Evolutionary conservation across 148 eudicot species (phyloP).

Genomic region (Gaultheria prostrata): DNA sequence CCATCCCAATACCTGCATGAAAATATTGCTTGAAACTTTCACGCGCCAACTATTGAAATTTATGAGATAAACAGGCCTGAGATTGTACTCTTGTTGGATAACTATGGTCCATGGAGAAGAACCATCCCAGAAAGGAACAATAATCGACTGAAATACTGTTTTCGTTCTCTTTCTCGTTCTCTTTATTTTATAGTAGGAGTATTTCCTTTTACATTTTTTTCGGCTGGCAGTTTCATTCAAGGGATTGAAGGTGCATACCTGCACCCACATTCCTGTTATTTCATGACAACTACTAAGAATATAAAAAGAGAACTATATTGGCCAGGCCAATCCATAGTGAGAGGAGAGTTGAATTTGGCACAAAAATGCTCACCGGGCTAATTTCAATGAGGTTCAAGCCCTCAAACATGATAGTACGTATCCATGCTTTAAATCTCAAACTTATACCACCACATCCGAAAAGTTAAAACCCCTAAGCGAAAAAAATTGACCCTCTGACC

Average conservation of each 20-base stretch:
- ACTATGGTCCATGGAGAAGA: not conserved
- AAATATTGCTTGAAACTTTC: not conserved
- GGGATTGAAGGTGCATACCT: not conserved
- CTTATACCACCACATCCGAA: not conserved
- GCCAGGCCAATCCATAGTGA: not conserved
- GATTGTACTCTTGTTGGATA: not conserved
- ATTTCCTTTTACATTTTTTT: not conserved
- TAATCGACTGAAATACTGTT: not conserved
- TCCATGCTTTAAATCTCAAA: not conserved
- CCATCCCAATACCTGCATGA: slow-evolving; percentile 78
- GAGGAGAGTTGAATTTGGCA: not conserved
- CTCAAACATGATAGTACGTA: not conserved
- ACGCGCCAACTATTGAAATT: not conserved
- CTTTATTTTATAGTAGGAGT: not conserved
- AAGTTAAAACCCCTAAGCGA: not conserved
- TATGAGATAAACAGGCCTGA: not conserved
- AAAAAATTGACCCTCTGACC: not conserved
- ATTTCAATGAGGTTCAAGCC: not conserved
- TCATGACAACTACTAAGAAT: not conserved
- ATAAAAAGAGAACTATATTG: not conserved
- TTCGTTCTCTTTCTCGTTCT: not conserved
- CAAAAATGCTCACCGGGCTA: not conserved
- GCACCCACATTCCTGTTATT: not conserved
- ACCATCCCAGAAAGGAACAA: not conserved
- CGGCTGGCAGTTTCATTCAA: not conserved